Conservation (phyloP, 768 basidiomycete genomes). For the Lepiota brunneoincarnata region DNA sequence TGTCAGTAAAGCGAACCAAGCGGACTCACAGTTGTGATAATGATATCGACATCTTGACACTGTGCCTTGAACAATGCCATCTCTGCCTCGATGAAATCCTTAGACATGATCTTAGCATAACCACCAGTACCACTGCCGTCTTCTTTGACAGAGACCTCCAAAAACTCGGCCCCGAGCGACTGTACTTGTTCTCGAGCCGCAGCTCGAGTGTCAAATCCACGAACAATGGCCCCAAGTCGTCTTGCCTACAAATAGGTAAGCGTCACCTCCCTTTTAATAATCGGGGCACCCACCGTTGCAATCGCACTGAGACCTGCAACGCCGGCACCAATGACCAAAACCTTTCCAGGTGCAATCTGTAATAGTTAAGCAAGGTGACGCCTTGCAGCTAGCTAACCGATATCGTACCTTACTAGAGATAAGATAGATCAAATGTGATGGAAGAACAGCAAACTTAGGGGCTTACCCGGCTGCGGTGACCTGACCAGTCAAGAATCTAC, state of each 20-base stretch:
- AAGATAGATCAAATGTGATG: not conserved
- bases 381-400: not conserved
- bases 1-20: not conserved
- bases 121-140: slow-evolving; percentile 82
- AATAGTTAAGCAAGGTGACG: slow-evolving; percentile 3
- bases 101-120: slow-evolving; percentile 89
- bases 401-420: slow-evolving; percentile 28
- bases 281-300: slow-evolving; percentile 51
- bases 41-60: slow-evolving; percentile 85
- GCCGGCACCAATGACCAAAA: slow-evolving; percentile 84
- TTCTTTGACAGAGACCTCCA: slow-evolving; percentile 80
- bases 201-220: slow-evolving; percentile 84
- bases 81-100: slow-evolving; percentile 85
- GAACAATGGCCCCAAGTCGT: slow-evolving; percentile 83
- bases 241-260: slow-evolving; percentile 47
- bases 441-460: not conserved
- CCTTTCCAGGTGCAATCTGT: slow-evolving; percentile 84
- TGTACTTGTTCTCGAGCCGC: slow-evolving; percentile 88
- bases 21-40: slow-evolving; percentile 71
- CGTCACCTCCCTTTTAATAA: not conserved
- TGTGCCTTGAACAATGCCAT: slow-evolving; percentile 89
- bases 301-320: slow-evolving; percentile 89
- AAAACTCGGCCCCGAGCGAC: slow-evolving; percentile 85
- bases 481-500: slow-evolving; percentile 86
- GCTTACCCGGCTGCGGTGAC: slow-evolving; percentile 87